Conservation (phyloP, 2,329 filamentous ascomycete genomes). For the Chalaropsis thielavioides region DNA sequence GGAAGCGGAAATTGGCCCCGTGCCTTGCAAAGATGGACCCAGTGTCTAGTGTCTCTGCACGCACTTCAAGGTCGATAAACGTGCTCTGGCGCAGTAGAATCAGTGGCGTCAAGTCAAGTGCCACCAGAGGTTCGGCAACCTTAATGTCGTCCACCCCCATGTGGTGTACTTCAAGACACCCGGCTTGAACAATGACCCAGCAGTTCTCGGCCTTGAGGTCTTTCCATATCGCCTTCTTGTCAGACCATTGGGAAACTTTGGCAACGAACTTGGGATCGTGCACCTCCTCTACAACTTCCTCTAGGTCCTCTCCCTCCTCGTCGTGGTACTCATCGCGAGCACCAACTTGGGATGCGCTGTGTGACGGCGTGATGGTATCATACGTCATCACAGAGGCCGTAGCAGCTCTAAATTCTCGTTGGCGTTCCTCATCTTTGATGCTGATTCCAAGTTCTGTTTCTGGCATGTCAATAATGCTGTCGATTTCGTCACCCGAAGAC, state of each 20-base stretch:
- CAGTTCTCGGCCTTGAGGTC: conserved; percentile 39
- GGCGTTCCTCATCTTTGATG: conserved; percentile 30
- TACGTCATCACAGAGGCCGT: conserved; percentile 33
- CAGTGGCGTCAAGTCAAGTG: conserved; percentile 77
- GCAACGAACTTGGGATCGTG: conserved; percentile 36
- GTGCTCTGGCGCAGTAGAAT: conserved; percentile 85
- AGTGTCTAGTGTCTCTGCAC: conserved; percentile 62
- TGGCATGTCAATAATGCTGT: conserved; percentile 42
- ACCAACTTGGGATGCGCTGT: conserved; percentile 63
- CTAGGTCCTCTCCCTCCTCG: neutral
- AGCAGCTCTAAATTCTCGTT: conserved; percentile 18
- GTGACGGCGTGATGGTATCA: conserved; percentile 59
- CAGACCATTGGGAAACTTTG: conserved; percentile 47
- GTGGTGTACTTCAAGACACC: conserved; percentile 42
- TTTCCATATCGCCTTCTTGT: conserved; percentile 45
- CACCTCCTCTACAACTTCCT: conserved; percentile 22
- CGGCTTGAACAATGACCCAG: conserved; percentile 42
- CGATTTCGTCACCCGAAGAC: conserved; percentile 41
- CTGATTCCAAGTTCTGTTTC: conserved; percentile 45
- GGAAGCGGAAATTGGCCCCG: conserved; percentile 73
- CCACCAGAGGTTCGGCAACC: conserved; percentile 38
- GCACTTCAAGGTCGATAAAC: conserved; percentile 83
- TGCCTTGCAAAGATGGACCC: conserved; percentile 53
- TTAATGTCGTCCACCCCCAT: conserved; percentile 27
- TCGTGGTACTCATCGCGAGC: conserved; percentile 23